Conservation (phyloP, 1,139 yeast genomes). For the Pichia terricola region DNA sequence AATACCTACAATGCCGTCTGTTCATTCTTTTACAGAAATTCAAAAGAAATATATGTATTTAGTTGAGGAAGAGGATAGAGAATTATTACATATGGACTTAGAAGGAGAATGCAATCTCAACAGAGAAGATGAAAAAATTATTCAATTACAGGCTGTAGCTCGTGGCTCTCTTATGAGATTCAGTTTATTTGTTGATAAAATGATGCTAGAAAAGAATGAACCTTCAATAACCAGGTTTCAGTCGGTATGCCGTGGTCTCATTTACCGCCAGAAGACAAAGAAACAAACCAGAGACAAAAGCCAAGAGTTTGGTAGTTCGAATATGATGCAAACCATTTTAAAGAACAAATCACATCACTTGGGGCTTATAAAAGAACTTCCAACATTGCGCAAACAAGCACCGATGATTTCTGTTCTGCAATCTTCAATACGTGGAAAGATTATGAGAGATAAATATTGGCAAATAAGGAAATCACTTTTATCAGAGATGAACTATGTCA, state of each 20-base stretch:
- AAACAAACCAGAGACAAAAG: constrained; percentile 1
- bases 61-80: constrained; percentile 11
- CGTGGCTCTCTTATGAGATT: constrained; percentile 61
- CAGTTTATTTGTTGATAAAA: constrained; percentile 49
- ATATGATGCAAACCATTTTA: constrained; percentile 13
- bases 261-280: constrained; percentile 9
- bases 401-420: constrained; percentile 25
- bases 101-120: too few species aligned
- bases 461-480: constrained; percentile 13
- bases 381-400: constrained; percentile 17
- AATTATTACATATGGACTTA: neutral
- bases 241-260: constrained; percentile 25
- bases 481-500: constrained; percentile 15
- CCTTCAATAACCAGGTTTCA: constrained; percentile 37
- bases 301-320: constrained; percentile 11
- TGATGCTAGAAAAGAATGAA: constrained; percentile 46
- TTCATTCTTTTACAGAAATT: constrained; percentile 11
- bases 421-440: constrained; percentile 25
- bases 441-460: constrained; percentile 15
- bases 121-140: constrained; percentile 14
- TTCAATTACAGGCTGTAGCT: constrained; percentile 48
- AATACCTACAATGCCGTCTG: constrained; percentile 5
- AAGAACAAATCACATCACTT: constrained; percentile 17
- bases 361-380: constrained; percentile 12
- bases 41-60: constrained; percentile 11